These are phyloP conservation scores for Plasmodium vivax DNA, from an alignment of 169 alveolate species.

Conservation along the genomic window DNA sequence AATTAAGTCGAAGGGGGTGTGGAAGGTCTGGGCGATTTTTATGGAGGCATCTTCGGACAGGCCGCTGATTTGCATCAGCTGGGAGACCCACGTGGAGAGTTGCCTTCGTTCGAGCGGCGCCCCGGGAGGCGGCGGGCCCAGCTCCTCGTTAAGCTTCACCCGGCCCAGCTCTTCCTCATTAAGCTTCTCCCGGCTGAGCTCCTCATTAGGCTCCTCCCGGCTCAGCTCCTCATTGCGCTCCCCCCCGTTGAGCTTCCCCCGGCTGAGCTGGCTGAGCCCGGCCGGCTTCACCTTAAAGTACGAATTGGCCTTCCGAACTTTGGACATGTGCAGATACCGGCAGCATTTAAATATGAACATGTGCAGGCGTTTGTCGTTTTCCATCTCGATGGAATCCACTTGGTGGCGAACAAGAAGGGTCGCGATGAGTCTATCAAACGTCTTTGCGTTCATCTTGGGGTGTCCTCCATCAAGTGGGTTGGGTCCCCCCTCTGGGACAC, in stretches of 20 bases:
- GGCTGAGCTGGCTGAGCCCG: constrained; percentile 8
- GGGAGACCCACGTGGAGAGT: constrained; percentile 60
- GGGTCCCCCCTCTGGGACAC: neutral
- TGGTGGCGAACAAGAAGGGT: constrained; percentile 18
- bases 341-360: constrained; percentile 54
- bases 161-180: neutral
- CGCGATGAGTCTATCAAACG: constrained; percentile 38
- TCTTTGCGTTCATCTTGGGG: constrained; percentile 17
- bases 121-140: neutral
- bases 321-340: constrained; percentile 40
- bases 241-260: too few relatives aligned
- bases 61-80: constrained; percentile 67
- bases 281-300: constrained; percentile 62
- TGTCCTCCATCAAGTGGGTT: neutral
- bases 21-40: constrained; percentile 30
- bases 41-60: constrained; percentile 61
- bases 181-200: too few relatives aligned
- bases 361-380: constrained; percentile 12
- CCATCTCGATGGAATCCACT: constrained; percentile 49
- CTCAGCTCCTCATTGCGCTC: too few relatives aligned
- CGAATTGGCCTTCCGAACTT: constrained; percentile 41
- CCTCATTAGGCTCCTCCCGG: too few relatives aligned
- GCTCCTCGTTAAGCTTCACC: neutral
- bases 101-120: neutral
- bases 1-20: constrained; percentile 51